Base-by-base conservation (phyloP, 495 filamentous ascomycete genomes). In the Pseudotulostoma volvatum region DNA sequence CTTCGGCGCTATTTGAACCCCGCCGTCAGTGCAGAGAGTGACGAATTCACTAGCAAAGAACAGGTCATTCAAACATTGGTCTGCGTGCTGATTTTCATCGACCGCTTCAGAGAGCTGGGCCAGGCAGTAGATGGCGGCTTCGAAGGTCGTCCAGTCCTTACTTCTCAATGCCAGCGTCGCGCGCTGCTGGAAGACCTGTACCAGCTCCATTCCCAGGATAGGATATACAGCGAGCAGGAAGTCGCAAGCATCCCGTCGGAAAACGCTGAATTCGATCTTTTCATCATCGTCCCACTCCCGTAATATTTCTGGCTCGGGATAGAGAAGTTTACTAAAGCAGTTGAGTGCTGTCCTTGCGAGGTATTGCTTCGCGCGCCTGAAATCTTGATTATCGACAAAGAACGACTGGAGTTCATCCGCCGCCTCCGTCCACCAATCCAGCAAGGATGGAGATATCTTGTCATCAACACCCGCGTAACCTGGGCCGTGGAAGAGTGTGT, bases 401-500 rank as follows among this genome's bases (percentile, higher is more conserved):
- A 57, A 47, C 25, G 59, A 57, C 16, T 56, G 52, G 2, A 63
- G 40, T 17, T 49, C 51, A 30, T 67, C 64, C 0, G 62, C 64
- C 35, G 55, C 59, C 18, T 61, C 65, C 8, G 68, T 79, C 86
- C 87, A 94, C 58, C 88, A 93, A 44, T 93, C 82, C 18, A 94
- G 63, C 2, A 77, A 76, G 3, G 74, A 70, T 2, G 79, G 70
- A 31, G 83, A 84, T 31, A 92, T 74, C 32, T 68, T 63, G 47
- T 95, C 84, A 11, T 92, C 83, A 17, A 73, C 73, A 3, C 77
- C 77, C 2, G 84, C 74, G 53, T 77, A 75, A 5, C 85, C 84
- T 28, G 79, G 70, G 4, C 73, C 73, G 18, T 68, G 71, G 34
- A 87, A 66, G 14, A 95, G 64, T 1, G 72, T 71, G 37, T 71